Evolutionary conservation across 202 grass and related monocot species (phyloP), one percentile per base, ranked within the genome.

Genomic region (Eragrostis tef): DNA sequence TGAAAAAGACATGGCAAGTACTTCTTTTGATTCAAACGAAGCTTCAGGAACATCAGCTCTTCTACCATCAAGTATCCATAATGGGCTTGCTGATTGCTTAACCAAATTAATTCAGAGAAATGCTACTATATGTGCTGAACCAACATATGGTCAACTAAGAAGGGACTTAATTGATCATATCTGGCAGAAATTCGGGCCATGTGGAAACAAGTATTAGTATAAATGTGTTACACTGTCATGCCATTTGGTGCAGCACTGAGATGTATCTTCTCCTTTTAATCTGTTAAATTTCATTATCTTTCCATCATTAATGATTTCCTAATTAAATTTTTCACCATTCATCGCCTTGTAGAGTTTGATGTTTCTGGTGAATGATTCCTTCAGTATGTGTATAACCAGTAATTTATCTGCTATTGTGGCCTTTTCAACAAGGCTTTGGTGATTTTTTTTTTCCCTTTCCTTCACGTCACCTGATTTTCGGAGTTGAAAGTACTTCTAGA

Each of bases 161-260:
- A 68, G 21, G 22, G 62, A 86, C 52, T 81, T 86, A 75, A 44
- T 68, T 9, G 84, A 86, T n/a, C 77, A 86, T 81, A 22, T 86
- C 49, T 86, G 77, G 77, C 70, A 71, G 74, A 43, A 36, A 2
- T 86, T 81, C 81, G 84, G 84, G 16, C 70, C 78, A 81, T 81
- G 36, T 26, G 39, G 64, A 7, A 48, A 82, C 6, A 39, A 39
- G 34, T 34, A 13, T 36, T 36, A 65, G 43, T 11, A 51, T 45
- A 48, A 21, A 24, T 64, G 21, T 24, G 49, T 84, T 79, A 29
- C 47, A 31, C 25, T 80, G 3, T 67, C 22, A 81, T 16, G 26
- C 27, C 45, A 5, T 80, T 86, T 36, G 36, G 9, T 80, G 21
- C 22, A 58, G 27, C 51, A 64, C 13, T 80, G 39, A 1, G 16